Percentiles rank a stretch among this genome's conserved stretches.
phyloP scores from a whole-genome alignment of 2,329 filamentous ascomycete species.

The Teratosphaeriaceae sp. region DNA sequence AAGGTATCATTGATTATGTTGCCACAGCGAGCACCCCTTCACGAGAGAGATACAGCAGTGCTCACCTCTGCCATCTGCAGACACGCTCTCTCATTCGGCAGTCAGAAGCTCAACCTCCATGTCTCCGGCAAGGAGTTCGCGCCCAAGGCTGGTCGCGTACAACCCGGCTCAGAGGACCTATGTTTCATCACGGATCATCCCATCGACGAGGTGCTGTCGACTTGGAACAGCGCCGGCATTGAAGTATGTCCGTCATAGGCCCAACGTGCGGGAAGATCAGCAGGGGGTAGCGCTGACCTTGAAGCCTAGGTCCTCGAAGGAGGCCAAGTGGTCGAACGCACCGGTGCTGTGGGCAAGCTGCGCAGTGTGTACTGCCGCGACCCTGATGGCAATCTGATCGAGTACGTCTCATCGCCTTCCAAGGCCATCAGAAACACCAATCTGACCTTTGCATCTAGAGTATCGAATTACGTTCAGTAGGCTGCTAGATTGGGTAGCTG shows the following conservation, averaged over 20 bases:
- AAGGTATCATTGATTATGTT: slow-evolving; percentile 14
- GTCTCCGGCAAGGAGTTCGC: slow-evolving; percentile 53
- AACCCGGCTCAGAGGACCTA: slow-evolving; percentile 53
- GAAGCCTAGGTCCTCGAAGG: slow-evolving; percentile 36
- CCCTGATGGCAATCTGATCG: slow-evolving; percentile 56
- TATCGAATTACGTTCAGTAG: slow-evolving; percentile 25
- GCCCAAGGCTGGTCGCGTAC: slow-evolving; percentile 49
- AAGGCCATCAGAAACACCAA: no score
- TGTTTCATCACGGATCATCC: slow-evolving; percentile 52
- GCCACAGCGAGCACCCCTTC: neutral
- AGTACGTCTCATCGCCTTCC: slow-evolving; percentile 50
- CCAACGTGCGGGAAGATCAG: neutral
- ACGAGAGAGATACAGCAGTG: no score
- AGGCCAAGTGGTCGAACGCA: slow-evolving; percentile 46
- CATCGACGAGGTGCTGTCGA: slow-evolving; percentile 41
- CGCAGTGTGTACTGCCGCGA: slow-evolving; percentile 55
- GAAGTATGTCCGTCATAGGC: no score
- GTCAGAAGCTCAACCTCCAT: slow-evolving; percentile 58
- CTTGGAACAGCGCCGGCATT: slow-evolving; percentile 39
- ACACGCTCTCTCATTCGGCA: slow-evolving; percentile 51
- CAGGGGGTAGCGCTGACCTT: slow-evolving; percentile 4
- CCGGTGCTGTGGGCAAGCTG: slow-evolving; percentile 49
- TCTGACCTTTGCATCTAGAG: slow-evolving; percentile 12
- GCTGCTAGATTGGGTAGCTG: slow-evolving; percentile 13
- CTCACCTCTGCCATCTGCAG: no score